Conservation (phyloP, 257 asterid species). For the Solanum medicagineum region DNA sequence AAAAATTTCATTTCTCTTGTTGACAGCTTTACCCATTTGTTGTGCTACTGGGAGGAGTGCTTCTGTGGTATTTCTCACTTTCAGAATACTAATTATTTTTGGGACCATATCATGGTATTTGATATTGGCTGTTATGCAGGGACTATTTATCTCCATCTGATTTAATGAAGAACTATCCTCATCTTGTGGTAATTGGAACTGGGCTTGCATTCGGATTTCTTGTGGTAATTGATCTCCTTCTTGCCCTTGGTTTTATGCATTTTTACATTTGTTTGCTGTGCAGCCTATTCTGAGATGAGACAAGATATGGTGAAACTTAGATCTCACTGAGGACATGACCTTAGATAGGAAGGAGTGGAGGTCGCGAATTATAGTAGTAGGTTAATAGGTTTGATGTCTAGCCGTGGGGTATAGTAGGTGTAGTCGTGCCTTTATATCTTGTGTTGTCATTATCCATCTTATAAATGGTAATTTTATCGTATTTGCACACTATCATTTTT, state of each 20-base stretch:
- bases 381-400: too few relatives aligned
- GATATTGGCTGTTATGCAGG: conserved; percentile 31
- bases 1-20: conserved; percentile 6
- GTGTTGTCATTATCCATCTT: too few relatives aligned
- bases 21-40: conserved; percentile 71
- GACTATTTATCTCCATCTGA: conserved; percentile 73
- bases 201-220: conserved; percentile 96
- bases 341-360: too few relatives aligned
- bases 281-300: not conserved
- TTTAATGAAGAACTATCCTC: conserved; percentile 56
- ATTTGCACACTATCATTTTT: too few relatives aligned
- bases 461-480: too few relatives aligned
- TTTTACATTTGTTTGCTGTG: not conserved
- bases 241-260: not conserved
- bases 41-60: conserved; percentile 68
- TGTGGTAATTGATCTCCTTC: conserved; percentile 50
- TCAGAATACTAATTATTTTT: not conserved
- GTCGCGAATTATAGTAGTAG: too few relatives aligned
- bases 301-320: too few relatives aligned
- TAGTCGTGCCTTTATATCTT: too few relatives aligned
- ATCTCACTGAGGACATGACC: too few relatives aligned
- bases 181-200: conserved; percentile 53
- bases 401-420: too few relatives aligned
- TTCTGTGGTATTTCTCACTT: conserved; percentile 45
- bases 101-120: not conserved